These are phyloP conservation scores for Serpula lacrymans DNA, from an alignment of 768 basidiomycete genomes.

Conservation along the genomic window DNA sequence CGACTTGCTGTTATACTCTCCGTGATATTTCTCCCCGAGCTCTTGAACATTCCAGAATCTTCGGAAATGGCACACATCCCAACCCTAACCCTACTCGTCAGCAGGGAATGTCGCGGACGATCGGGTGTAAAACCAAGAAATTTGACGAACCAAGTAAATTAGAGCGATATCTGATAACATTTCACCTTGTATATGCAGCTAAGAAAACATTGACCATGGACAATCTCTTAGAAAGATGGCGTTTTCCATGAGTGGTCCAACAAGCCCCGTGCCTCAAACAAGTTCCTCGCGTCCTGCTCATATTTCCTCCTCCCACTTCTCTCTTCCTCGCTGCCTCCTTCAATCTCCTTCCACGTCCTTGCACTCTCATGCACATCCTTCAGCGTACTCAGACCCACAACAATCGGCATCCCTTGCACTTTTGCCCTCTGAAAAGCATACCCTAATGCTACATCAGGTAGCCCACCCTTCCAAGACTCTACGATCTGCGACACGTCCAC, in stretches of 20 bases:
- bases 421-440: conserved; percentile 56
- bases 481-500: conserved; percentile 30
- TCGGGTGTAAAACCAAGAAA: too few species aligned
- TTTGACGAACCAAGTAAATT: too few species aligned
- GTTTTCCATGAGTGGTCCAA: conserved; percentile 75
- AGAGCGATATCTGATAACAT: too few species aligned
- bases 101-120: too few species aligned
- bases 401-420: conserved; percentile 52
- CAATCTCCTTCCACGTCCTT: conserved; percentile 61
- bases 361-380: conserved; percentile 74
- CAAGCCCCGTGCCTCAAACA: conserved; percentile 50
- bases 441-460: conserved; percentile 70
- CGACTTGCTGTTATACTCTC: too few species aligned
- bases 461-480: conserved; percentile 35
- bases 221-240: conserved; percentile 27
- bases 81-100: too few species aligned
- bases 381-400: conserved; percentile 68
- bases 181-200: too few species aligned
- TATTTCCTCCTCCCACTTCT: conserved; percentile 44
- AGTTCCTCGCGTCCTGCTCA: conserved; percentile 29
- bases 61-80: too few species aligned
- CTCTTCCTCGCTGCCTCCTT: conserved; percentile 30
- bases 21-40: too few species aligned
- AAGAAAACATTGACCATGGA: too few species aligned
- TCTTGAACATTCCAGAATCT: too few species aligned